Percentiles rank a stretch among this genome's conserved stretches.
phyloP scores from a whole-genome alignment of 2,329 filamentous ascomycete species.

The Colletotrichum theobromicola region DNA sequence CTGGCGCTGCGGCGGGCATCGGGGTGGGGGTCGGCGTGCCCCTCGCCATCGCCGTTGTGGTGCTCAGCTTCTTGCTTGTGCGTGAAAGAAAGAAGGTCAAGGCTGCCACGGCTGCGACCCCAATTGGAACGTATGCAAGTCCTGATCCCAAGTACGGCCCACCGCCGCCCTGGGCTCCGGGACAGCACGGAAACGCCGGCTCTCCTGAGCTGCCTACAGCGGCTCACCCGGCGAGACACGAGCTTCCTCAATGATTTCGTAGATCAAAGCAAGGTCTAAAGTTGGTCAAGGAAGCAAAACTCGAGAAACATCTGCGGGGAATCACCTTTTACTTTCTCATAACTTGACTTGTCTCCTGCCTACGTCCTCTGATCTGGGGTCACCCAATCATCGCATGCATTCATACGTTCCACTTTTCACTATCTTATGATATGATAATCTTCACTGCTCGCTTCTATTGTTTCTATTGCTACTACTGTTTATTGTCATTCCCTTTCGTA shows the following conservation, averaged over 20 bases:
- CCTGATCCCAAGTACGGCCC: background rate
- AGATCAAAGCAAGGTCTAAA: accelerated
- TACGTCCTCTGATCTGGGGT: background rate
- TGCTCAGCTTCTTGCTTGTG: background rate
- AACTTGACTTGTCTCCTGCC: accelerated
- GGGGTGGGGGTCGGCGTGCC: slow-evolving; percentile 4
- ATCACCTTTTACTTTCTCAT: accelerated
- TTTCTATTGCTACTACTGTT: background rate
- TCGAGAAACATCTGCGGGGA: background rate
- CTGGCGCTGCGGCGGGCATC: slow-evolving; percentile 9
- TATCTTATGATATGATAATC: no score
- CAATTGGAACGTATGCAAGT: background rate
- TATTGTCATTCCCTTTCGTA: accelerated
- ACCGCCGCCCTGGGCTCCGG: background rate
- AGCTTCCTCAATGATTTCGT: background rate
- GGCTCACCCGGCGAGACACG: background rate
- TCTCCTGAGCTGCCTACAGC: background rate
- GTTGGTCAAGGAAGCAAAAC: background rate
- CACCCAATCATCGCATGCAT: background rate
- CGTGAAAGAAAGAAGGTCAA: slow-evolving; percentile 9
- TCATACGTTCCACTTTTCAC: no score
- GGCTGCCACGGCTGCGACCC: background rate
- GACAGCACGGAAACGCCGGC: background rate
- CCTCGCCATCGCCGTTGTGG: background rate
- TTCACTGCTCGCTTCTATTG: background rate